Percentiles rank a stretch among this genome's conserved stretches.
Conservation (phyloP, 306 rosid genomes). For the Crataegus laevigata region DNA sequence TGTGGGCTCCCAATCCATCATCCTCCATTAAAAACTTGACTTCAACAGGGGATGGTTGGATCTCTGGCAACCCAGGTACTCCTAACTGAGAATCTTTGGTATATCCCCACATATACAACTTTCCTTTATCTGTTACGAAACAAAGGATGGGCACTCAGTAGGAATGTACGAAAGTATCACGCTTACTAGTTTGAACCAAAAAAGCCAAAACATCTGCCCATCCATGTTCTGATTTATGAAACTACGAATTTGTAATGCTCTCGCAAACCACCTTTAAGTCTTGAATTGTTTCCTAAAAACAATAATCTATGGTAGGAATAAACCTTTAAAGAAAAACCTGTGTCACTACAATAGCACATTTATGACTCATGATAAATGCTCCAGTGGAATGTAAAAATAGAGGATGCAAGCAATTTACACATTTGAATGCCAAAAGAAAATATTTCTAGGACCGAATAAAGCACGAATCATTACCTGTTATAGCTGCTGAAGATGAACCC, state of each 20-base stretch:
- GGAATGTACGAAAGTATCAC: background rate
- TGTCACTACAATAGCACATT: background rate
- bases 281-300: background rate
- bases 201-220: background rate
- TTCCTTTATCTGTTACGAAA: slow-evolving; percentile 57
- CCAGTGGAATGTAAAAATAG: background rate
- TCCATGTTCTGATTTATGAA: background rate
- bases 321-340: background rate
- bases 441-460: background rate
- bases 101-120: slow-evolving; percentile 88
- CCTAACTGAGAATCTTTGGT: slow-evolving; percentile 74
- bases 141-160: slow-evolving; percentile 7
- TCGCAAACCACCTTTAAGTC: background rate
- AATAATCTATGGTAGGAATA: background rate
- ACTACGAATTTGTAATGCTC: background rate
- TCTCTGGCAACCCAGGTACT: slow-evolving; percentile 81
- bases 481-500: slow-evolving; percentile 82
- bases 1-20: slow-evolving; percentile 66
- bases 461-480: slow-evolving; percentile 45
- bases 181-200: background rate
- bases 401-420: background rate
- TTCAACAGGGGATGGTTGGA: slow-evolving; percentile 58
- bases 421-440: background rate
- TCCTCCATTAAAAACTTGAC: slow-evolving; percentile 76
- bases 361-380: background rate